Base-by-base conservation (phyloP, 352 stramenopile genomes). In the Pythium utonaiense region DNA sequence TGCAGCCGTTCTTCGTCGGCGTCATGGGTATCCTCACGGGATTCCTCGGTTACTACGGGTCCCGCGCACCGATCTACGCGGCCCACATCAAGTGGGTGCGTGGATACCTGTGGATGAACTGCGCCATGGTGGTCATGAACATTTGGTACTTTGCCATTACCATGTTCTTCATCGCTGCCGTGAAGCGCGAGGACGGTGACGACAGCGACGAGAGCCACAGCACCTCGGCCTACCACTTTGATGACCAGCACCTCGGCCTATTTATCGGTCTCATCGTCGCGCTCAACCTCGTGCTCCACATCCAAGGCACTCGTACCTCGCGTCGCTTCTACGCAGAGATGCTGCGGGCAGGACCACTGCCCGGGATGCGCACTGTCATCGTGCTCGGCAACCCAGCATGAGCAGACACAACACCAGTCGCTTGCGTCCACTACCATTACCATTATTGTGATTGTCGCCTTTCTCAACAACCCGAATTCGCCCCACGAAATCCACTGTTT, bases 1-100 rank as follows among this genome's bases (percentile, higher is more conserved):
- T 89, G 44, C 82, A 91, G 63, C 82, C 82, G 27, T 87, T 90
- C 53, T 59, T 89, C 36, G 50, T 90, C n/a, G 78, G 78, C 22
- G 69, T 70, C 27, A 19, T 83, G 27, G 82, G 82, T 53, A 55
- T 90, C 28, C 30, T 85, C 47, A 89, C 82, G 45, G 78, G 67
- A 28, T 84, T 91, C 50, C 64, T 89, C 14, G 82, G 82, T 14
- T 87, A 81, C 69, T 77, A 81, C 49, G 77, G 80, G 31, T 70
- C 78, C 17, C 76, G 82, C 0, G 47, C 76, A 21, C 82, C 82
- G n/a, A 74, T 91, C 44, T 80, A 84, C 52, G 33, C 70, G 22
- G 64, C 71, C 58, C 78, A 80, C 17, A 57, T 88, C 44, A 89
- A 91, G 67, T 91, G 82, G 80, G 57, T 90, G 36, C 80, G 78